Conservation (phyloP, 139 green algal genomes). For the Auxenochlorella pyrenoidosa region DNA sequence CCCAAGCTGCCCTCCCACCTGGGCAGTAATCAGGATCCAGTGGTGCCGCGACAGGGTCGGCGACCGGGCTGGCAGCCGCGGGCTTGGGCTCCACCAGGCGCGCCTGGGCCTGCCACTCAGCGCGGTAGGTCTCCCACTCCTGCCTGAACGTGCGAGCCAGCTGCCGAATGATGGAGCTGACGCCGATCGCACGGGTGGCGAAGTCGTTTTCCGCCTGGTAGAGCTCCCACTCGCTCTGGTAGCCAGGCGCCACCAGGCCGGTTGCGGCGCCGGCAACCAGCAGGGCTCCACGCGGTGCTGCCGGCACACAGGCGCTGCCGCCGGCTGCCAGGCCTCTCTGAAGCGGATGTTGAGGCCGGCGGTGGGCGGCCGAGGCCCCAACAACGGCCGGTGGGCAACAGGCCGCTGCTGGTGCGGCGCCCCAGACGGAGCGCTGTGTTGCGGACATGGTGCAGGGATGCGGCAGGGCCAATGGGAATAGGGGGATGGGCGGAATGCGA, state of each 20-base stretch:
- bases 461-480: not conserved
- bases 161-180: constrained; percentile 10
- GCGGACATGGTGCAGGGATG: not conserved
- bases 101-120: constrained; percentile 9
- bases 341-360: not conserved
- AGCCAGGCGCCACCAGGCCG: not conserved
- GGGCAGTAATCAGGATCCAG: not conserved
- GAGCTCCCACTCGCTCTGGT: constrained; percentile 16
- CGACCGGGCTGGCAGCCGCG: not conserved
- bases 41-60: not conserved
- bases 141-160: not conserved
- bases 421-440: not conserved
- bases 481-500: not conserved
- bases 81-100: not conserved
- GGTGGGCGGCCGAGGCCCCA: not conserved
- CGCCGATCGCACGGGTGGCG: not conserved
- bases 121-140: constrained; percentile 32
- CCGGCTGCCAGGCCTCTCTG: not conserved
- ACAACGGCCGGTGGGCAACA: no score
- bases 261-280: not conserved
- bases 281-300: not conserved
- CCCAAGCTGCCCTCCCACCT: not conserved
- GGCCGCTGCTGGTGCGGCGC: not conserved
- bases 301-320: not conserved
- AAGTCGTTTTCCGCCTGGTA: constrained; percentile 28